Evolutionary conservation across 2,329 filamentous ascomycete species (phyloP), one percentile per base, ranked within the genome.

Genomic region (Ilyonectria robusta): DNA sequence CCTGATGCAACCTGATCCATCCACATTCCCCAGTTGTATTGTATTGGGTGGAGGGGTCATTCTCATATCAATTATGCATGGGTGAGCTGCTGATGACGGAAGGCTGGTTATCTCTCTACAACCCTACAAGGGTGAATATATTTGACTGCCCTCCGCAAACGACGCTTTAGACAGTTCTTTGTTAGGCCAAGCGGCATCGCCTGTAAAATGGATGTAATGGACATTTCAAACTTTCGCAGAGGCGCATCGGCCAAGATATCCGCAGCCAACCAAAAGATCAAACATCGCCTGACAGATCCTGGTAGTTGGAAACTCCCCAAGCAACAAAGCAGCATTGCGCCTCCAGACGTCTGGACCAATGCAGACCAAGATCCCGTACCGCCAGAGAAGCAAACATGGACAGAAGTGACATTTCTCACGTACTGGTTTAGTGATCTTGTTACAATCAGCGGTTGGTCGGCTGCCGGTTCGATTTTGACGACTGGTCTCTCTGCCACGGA

Each of bases 361-460:
- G 17, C 37, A 74, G 75, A 75, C 37, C 71, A 75, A 42, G 77
- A 79, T 67, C 76, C 78, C 3, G 75, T 80, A 0, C 73, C 83
- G 26, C 76, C 77, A 2, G 80, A 83, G 65, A 77, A 80, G 61
- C 76, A 80, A 57, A 85, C 82, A 21, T 85, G 84, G 84, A 81
- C 81, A 5, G 78, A 76, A 13, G 73, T 81, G 56, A 81, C 83
- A 33, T 85, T 83, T 70, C 82, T 84, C 78, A 80, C 81, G 15
- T 85, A 86, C 71, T 86, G 84, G 84, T 82, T 80, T 66, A 82
- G 80, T 7, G 84, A 86, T 67, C 81, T 85, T 76, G 72, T 79
- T 17, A 79, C 77, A 19, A 69, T 78, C 4, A 74, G 74, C 3
- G 76, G 73, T 9, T 79, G 78, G 78, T 71, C 68, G 31, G 70